Evolutionary conservation across 2,329 filamentous ascomycete genomes (phyloP).

Genomic region (Claviceps spartinae): DNA sequence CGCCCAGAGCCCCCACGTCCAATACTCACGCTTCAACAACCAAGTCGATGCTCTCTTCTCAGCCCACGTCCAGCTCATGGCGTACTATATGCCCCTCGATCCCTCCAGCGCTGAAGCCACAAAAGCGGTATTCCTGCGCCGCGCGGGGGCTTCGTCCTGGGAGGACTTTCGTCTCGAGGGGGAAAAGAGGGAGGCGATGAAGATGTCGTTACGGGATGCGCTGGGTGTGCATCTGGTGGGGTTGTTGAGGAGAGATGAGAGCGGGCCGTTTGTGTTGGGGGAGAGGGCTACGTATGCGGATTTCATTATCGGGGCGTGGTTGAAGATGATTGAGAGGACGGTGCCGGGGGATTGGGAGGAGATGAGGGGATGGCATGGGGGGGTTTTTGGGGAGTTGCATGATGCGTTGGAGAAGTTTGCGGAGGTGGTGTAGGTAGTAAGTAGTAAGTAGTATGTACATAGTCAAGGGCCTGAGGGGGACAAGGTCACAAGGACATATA

Average conservation of each 20-base stretch:
- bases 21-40: conserved; percentile 30
- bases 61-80: conserved; percentile 26
- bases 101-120: conserved; percentile 28
- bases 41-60: conserved; percentile 42
- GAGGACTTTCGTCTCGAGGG: conserved; percentile 26
- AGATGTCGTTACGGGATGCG: conserved; percentile 24
- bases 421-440: conserved; percentile 6
- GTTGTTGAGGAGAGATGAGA: conserved; percentile 23
- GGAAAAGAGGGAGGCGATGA: conserved; percentile 25
- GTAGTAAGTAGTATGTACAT: too few species aligned
- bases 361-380: conserved; percentile 33
- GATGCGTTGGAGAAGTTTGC: conserved; percentile 29
- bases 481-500: too few species aligned
- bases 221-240: conserved; percentile 26
- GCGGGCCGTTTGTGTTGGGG: conserved; percentile 37
- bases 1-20: conserved; percentile 11
- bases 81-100: conserved; percentile 34
- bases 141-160: conserved; percentile 31
- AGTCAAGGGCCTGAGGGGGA: background rate
- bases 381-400: conserved; percentile 35
- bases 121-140: conserved; percentile 33
- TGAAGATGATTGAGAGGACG: conserved; percentile 29
- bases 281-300: conserved; percentile 36
- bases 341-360: conserved; percentile 35
- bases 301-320: conserved; percentile 42